Evolutionary conservation across 2,329 filamentous ascomycete genomes (phyloP), one percentile per base, ranked within the genome.

Genomic region (Beauveria sp.): DNA sequence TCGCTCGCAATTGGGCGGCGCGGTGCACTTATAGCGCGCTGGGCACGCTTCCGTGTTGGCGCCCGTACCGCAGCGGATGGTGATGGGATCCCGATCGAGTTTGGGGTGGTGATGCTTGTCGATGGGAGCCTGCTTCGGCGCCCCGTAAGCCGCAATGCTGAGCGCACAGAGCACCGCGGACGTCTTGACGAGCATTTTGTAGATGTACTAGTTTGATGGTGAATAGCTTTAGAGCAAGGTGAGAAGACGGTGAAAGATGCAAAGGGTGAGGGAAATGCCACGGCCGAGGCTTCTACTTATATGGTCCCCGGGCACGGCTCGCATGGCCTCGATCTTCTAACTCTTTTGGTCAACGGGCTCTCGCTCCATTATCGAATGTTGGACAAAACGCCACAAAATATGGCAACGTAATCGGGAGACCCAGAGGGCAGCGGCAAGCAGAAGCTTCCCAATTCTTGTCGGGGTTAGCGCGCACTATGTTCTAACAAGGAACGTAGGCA

Each of bases 1-100:
- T 9, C 53, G 34, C 28, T 56, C 54, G 47, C 60, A 61, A 54
- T 61, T 43, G 26, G 47, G 20, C 22, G 54, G 60, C 28, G 60
- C 60, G 26, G 60, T 61, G 47, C 60, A 61, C 40, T 52, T 61
- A 47, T 41, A 61, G 26, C 28, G 22, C 10, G 22, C 26, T 18
- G 60, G 60, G 18, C 60, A 61, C 28, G 18, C 37, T 41, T 61
- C 43, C 5, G 60, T 61, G 40, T 61, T 61, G 46, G 60, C 34
- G 10, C 60, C 60, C 7, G 60, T 61, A 41, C 60, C 60, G 47
- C 60, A 61, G 26, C 60, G 60, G 47, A 61, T 61, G 22, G 60
- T 61, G 22, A 46, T 22, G 20, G 60, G 60, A 43, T 57, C 54
- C 24, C 34, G 58, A 22, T 48, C 51, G 10, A 51, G 18, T 18